These are phyloP conservation scores for Striga asiatica DNA, from an alignment of 257 asterid species.

Conservation along the genomic window DNA sequence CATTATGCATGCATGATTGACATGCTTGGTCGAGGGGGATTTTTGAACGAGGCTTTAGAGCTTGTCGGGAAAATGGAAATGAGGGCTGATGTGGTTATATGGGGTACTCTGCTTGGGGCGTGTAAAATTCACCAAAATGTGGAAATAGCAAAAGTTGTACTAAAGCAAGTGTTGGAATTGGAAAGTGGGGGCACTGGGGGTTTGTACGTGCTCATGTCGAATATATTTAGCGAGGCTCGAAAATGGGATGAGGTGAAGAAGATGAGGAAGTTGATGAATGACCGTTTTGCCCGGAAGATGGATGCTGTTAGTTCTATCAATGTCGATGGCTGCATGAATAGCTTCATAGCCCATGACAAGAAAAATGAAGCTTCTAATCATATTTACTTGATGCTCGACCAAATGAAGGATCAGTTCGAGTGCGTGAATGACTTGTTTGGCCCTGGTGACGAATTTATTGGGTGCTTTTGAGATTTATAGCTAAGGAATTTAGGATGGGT, in stretches of 20 bases:
- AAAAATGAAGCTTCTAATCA: conserved; percentile 26
- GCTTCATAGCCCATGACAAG: conserved; percentile 45
- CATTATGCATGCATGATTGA: conserved; percentile 58
- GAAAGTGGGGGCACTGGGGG: conserved; percentile 31
- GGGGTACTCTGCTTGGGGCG: conserved; percentile 55
- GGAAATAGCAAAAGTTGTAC: conserved; percentile 26
- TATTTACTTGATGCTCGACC: conserved; percentile 24
- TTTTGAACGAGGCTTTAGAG: conserved; percentile 35
- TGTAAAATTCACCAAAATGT: conserved; percentile 38
- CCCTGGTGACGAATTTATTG: background rate
- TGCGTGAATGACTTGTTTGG: conserved; percentile 11
- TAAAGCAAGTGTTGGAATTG: conserved; percentile 46
- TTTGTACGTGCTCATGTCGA: conserved; percentile 39
- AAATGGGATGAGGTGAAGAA: conserved; percentile 45
- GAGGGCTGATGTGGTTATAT: conserved; percentile 45
- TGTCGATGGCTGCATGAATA: conserved; percentile 23
- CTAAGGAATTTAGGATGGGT: too few species aligned
- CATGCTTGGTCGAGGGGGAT: conserved; percentile 50
- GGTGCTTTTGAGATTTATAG: background rate
- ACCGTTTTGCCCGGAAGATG: conserved; percentile 23
- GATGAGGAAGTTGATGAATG: conserved; percentile 43
- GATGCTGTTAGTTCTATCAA: conserved; percentile 42
- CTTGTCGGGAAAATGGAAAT: conserved; percentile 37
- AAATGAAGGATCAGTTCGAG: conserved; percentile 32
- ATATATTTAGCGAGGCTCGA: conserved; percentile 44